Conservation (phyloP, 148 eudicot species). For the Nepenthes mirabilis region DNA sequence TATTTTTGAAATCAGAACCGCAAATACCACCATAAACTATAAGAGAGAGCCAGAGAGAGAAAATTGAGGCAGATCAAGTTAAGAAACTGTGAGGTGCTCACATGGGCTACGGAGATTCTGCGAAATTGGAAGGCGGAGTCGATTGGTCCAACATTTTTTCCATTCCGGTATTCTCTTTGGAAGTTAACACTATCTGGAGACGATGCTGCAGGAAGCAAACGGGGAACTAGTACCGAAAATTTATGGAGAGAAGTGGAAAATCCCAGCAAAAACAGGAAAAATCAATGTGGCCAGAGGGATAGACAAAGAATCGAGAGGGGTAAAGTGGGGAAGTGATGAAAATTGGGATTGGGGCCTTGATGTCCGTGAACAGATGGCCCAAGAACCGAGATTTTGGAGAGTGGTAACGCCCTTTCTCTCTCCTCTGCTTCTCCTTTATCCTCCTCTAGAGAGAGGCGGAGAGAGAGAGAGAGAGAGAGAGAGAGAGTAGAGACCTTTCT, state of each 20-base stretch:
- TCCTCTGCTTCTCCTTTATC: background rate
- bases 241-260: background rate
- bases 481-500: background rate
- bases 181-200: too few relatives aligned
- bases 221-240: too few relatives aligned
- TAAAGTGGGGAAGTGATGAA: background rate
- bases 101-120: background rate
- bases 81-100: background rate
- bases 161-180: background rate
- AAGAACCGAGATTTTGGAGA: conserved; percentile 23
- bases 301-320: conserved; percentile 5
- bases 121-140: background rate
- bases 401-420: background rate
- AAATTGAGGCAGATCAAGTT: background rate
- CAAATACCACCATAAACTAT: background rate
- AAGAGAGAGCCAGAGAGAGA: background rate
- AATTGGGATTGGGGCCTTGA: conserved; percentile 12
- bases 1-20: background rate
- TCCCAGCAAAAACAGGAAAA: background rate
- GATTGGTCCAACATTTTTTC: background rate
- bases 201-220: too few relatives aligned
- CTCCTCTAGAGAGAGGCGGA: background rate
- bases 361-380: conserved; percentile 41
- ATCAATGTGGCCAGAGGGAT: conserved; percentile 1
- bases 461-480: too few relatives aligned